phyloP scores from a whole-genome alignment of 371 early-diverging fungal species.

The Mortierella sp. region DNA sequence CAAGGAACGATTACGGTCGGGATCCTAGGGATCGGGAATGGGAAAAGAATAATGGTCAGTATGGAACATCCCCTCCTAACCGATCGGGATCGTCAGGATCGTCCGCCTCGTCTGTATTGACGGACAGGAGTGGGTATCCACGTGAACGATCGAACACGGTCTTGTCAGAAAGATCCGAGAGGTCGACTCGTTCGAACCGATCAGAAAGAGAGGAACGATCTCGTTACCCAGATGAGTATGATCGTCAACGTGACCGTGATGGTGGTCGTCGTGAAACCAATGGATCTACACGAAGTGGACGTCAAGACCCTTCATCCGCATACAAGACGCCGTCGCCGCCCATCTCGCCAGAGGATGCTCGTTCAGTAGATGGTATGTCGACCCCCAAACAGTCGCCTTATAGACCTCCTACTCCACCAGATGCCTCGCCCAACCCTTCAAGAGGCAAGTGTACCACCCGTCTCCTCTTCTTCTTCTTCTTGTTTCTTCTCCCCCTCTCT shows the following conservation, averaged over 20 bases:
- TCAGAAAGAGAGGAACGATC: constrained; percentile 38
- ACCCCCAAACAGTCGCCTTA: constrained; percentile 19
- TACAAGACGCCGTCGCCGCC: constrained; percentile 49
- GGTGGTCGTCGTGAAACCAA: constrained; percentile 1
- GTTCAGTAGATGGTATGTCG: constrained; percentile 17
- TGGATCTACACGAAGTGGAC: constrained; percentile 15
- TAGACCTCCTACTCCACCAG: constrained; percentile 47
- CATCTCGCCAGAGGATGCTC: constrained; percentile 39
- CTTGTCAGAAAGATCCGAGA: constrained; percentile 42
- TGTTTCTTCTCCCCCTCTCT: no score
- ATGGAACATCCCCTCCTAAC: constrained; percentile 27
- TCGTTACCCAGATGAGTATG: constrained; percentile 31
- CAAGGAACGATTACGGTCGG: constrained; percentile 7
- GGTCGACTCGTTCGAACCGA: constrained; percentile 32
- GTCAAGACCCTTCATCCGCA: constrained; percentile 22
- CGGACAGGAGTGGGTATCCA: constrained; percentile 24
- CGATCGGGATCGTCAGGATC: constrained; percentile 47
- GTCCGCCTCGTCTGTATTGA: constrained; percentile 23
- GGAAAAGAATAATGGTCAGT: constrained; percentile 16
- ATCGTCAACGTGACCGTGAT: constrained; percentile 22
- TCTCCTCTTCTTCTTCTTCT: no score
- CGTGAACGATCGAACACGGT: constrained; percentile 51
- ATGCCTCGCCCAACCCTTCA: constrained; percentile 38
- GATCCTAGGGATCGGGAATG: constrained; percentile 16
- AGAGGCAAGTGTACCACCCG: constrained; percentile 19